Base-by-base conservation (phyloP, 768 basidiomycete genomes). In the Ramaria sp. region DNA sequence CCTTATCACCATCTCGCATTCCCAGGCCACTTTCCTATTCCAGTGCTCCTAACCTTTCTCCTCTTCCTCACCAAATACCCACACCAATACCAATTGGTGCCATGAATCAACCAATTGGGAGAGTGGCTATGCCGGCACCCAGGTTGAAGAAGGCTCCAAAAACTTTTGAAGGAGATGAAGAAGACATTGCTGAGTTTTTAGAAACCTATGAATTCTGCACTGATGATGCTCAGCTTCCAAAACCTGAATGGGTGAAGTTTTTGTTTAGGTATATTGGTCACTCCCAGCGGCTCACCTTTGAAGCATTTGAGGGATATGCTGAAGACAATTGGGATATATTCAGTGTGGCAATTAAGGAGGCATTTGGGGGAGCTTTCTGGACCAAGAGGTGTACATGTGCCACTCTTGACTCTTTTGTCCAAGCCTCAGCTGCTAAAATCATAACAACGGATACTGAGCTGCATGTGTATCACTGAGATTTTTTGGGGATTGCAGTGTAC, bases 221-320 rank as follows among this genome's bases (percentile, higher is more conserved):
- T n/a, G n/a, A n/a, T n/a, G n/a, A n/a, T n/a, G n/a, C n/a, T n/a
- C n/a, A n/a, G n/a, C 3, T 43, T 27, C 16, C 22, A 3, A 20
- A 39, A 6, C 15, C 1, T 12, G 52, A 53, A 1, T 6, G 28
- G 25, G 52, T 53, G 1, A 41, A 27, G 4, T 53, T 3, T 15
- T 22, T 53, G 9, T 53, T 53, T 22, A 20, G 39, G 9, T 53
- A 43, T 22, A 20, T 53, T 5, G n/a, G 4, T 7, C 5, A 30
- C 52, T n/a, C n/a, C n/a, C n/a, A n/a, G n/a, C n/a, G n/a, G n/a
- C n/a, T n/a, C n/a, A n/a, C n/a, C n/a, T n/a, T 53, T 24, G 20
- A 42, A 53, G 20, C 27, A 1, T 53, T 43, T 25, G 52, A 53
- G 20, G 52, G 52, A 3, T 53, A 30, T 53, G 20, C 9, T 12